Evolutionary conservation across 2,329 filamentous ascomycete species (phyloP).

Genomic region (Intubia oerlemansii): DNA sequence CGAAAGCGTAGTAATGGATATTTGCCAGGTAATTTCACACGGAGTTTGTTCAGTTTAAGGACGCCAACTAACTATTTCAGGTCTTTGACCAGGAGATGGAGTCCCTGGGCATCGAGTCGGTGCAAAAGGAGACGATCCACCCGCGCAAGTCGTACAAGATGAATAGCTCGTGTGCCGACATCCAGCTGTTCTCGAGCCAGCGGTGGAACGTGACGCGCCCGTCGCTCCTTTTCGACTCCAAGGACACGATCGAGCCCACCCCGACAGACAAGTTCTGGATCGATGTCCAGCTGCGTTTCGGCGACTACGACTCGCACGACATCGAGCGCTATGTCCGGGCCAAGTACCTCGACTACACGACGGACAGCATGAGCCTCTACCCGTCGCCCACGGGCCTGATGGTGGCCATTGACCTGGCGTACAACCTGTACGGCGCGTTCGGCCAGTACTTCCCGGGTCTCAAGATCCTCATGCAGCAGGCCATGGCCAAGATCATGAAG

Average conservation of each 20-base stretch:
- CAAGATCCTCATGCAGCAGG: conserved; percentile 87
- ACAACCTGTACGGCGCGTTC: conserved; percentile 95
- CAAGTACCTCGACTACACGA: conserved; percentile 97
- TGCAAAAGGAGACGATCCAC: conserved; percentile 98
- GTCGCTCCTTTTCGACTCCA: conserved; percentile 85
- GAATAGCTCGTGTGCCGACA: conserved; percentile 98
- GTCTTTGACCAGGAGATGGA: conserved; percentile 96
- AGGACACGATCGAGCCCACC: conserved; percentile 81
- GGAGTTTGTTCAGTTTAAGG: too few relatives aligned
- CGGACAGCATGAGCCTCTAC: conserved; percentile 96
- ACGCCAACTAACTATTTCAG: too few relatives aligned
- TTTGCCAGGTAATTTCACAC: too few relatives aligned
- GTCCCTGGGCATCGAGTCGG: conserved; percentile 85
- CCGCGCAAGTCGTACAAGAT: conserved; percentile 99
- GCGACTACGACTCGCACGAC: conserved; percentile 93
- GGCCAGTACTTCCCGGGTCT: conserved; percentile 97
- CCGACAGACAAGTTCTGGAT: conserved; percentile 99
- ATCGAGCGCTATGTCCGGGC: conserved; percentile 95
- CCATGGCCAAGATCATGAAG: conserved; percentile 99
- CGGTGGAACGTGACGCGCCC: conserved; percentile 97
- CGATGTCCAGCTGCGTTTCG: conserved; percentile 82
- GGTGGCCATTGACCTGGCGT: conserved; percentile 93
- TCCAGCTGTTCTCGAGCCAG: conserved; percentile 87
- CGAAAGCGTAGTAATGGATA: conserved; percentile 94
- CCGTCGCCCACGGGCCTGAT: conserved; percentile 91